A percentile compares a stretch with the other conserved stretches of the same genome.
Conservation (phyloP, 139 green algal species). For the Desmodesmus armatus region DNA sequence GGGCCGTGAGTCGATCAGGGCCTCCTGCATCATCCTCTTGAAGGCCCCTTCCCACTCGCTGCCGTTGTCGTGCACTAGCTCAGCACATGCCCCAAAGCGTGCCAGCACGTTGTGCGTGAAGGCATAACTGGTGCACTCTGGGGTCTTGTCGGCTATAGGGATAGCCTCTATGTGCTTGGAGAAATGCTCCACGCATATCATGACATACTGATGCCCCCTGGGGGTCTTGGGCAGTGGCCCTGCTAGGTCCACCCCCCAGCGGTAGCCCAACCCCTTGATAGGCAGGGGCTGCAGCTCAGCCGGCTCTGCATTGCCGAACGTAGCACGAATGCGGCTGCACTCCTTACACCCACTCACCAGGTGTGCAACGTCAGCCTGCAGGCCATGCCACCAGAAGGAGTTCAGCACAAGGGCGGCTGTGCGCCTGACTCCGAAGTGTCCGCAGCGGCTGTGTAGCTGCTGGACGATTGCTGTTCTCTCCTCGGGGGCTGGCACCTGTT, state of each 20-base stretch:
- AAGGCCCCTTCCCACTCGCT: neutral
- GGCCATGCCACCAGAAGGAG: constrained; percentile 1
- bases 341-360: neutral
- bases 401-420: neutral
- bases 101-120: neutral
- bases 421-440: neutral
- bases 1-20: neutral
- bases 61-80: neutral
- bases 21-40: neutral
- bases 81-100: neutral
- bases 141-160: neutral
- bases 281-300: constrained; percentile 41
- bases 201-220: constrained; percentile 22
- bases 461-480: neutral
- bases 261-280: constrained; percentile 38
- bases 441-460: neutral
- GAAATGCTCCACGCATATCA: constrained; percentile 39
- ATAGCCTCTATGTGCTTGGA: constrained; percentile 26
- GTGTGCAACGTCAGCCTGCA: neutral
- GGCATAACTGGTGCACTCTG: neutral
- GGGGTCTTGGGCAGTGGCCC: neutral
- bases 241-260: constrained; percentile 33
- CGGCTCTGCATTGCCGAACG: neutral
- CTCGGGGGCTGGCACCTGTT: neutral
- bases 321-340: neutral